A percentile compares a stretch with the other conserved stretches of the same genome.
These are phyloP conservation scores for Auricularia auricula-judae DNA, from an alignment of 768 basidiomycete species.

Conservation along the genomic window DNA sequence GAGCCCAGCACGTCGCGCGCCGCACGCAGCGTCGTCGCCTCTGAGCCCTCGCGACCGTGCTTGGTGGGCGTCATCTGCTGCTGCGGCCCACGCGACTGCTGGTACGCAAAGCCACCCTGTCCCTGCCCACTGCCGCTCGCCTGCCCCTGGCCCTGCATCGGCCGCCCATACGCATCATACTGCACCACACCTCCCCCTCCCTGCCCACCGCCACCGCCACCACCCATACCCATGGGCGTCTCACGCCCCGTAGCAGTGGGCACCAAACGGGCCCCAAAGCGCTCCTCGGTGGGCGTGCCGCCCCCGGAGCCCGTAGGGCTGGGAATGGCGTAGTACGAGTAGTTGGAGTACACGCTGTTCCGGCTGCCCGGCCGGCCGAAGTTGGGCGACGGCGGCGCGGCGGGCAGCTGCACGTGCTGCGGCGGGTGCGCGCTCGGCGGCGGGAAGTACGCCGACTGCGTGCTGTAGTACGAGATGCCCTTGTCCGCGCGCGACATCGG, in stretches of 20 bases:
- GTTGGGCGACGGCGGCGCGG: slow-evolving; percentile 24
- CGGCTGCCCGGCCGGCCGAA: slow-evolving; percentile 27
- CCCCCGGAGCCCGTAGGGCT: slow-evolving; percentile 7
- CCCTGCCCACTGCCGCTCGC: not conserved
- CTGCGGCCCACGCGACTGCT: not conserved
- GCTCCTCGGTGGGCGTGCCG: slow-evolving; percentile 9
- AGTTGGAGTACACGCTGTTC: slow-evolving; percentile 44
- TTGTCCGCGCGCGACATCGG: not conserved
- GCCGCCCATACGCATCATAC: not conserved
- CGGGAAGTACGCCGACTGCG: not conserved
- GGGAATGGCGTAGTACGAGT: slow-evolving; percentile 51
- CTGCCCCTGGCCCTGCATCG: too few species aligned
- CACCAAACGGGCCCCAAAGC: not conserved
- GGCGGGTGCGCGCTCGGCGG: not conserved
- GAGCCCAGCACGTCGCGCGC: not conserved
- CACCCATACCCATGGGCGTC: not conserved
- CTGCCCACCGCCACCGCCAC: not conserved
- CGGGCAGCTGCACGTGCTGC: slow-evolving; percentile 8
- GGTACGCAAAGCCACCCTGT: not conserved
- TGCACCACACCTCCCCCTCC: not conserved
- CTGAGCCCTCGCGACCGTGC: not conserved
- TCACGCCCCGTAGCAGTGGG: not conserved
- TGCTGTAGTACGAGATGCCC: not conserved
- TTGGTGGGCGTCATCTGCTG: not conserved
- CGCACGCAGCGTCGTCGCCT: not conserved